Conservation (phyloP, 1,139 yeast genomes). For the Candida frijolesensis region DNA sequence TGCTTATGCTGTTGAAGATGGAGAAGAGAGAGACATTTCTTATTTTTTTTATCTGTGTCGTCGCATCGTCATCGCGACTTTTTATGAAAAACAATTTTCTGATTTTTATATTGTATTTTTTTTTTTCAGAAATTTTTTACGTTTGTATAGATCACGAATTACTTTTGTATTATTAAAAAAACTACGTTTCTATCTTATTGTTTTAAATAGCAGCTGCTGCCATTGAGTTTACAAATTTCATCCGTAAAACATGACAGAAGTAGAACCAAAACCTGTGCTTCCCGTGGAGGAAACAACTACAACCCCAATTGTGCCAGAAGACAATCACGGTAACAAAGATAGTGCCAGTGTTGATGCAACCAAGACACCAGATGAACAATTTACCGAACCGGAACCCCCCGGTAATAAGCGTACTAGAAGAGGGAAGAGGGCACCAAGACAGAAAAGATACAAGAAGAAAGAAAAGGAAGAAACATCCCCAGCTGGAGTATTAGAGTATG, state of each 20-base stretch:
- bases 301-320: neutral
- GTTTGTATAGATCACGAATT: slow-evolving; percentile 2
- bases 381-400: neutral
- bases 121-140: neutral
- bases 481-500: slow-evolving; percentile 74
- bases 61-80: slow-evolving; percentile 2
- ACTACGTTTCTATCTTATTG: neutral
- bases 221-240: too few species aligned
- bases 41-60: slow-evolving; percentile 4
- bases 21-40: neutral
- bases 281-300: neutral
- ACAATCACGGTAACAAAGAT: neutral
- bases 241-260: neutral
- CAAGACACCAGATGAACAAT: slow-evolving; percentile 10
- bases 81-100: neutral
- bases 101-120: neutral
- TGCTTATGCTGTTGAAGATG: slow-evolving; percentile 1
- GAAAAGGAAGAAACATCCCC: slow-evolving; percentile 78
- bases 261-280: neutral
- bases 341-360: slow-evolving; percentile 10
- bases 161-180: slow-evolving; percentile 6
- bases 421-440: slow-evolving; percentile 14
- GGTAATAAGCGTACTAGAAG: slow-evolving; percentile 13
- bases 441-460: slow-evolving; percentile 55
- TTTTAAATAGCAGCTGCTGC: neutral